Conservation (phyloP, 768 basidiomycete genomes). For the Udeniomyces megalosporus region DNA sequence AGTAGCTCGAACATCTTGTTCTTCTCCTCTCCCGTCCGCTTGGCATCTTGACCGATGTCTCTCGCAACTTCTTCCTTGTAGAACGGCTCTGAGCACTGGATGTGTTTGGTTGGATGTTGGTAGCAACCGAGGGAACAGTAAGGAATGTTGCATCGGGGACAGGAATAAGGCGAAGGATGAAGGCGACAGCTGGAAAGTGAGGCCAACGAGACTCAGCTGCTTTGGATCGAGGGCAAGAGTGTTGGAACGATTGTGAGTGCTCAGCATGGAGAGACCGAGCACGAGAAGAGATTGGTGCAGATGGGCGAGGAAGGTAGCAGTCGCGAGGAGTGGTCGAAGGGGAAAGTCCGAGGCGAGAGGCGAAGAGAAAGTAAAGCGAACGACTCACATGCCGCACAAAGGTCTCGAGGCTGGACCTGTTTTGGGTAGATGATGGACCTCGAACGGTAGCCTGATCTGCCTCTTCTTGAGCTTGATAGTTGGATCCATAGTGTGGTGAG, state of each 20-base stretch:
- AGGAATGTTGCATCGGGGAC: constrained; percentile 60
- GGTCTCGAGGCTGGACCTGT: no score
- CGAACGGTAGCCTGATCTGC: background rate
- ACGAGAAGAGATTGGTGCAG: no score
- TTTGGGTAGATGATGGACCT: background rate
- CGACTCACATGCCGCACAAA: background rate
- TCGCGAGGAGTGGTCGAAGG: no score
- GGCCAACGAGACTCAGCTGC: background rate
- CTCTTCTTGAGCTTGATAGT: background rate
- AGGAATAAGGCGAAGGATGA: constrained; percentile 49
- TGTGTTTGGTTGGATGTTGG: constrained; percentile 37
- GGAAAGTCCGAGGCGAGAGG: no score
- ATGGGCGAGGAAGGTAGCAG: no score
- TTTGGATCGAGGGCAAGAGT: background rate
- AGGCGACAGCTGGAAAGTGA: background rate
- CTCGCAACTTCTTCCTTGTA: constrained; percentile 57
- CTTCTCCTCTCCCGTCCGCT: constrained; percentile 42
- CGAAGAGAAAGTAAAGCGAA: no score
- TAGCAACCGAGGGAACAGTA: constrained; percentile 68
- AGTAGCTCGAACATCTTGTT: constrained; percentile 52
- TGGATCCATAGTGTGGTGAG: no score
- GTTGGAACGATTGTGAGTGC: background rate
- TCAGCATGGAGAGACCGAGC: background rate
- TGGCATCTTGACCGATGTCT: constrained; percentile 42
- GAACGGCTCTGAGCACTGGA: constrained; percentile 63